Base-by-base conservation (phyloP, 2,329 filamentous ascomycete genomes). In the Fusarium verticillioides region DNA sequence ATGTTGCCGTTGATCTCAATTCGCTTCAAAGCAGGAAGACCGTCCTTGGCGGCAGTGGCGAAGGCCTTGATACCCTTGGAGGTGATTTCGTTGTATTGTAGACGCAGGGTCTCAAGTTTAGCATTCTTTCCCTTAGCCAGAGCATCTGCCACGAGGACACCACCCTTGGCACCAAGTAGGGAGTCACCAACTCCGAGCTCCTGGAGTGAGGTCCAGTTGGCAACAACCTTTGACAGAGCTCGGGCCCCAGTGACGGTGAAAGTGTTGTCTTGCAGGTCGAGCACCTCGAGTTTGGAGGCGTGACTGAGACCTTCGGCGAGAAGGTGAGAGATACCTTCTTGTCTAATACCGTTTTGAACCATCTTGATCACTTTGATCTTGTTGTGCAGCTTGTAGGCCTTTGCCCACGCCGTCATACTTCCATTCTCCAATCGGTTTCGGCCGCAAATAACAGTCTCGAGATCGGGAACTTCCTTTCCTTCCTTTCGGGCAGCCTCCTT, bases 251-350 rank as follows among this genome's bases (percentile, higher is more conserved):
- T 87, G 43, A 92, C 83, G 15, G 96, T 98, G 82, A 98, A 98
- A 1, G 96, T 98, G 84, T 99, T 99, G 84, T 99, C 96, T 83
- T 99, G 96, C 70, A 99, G 86, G 84, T 99, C 96, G 60, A 99
- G 85, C 19, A 95, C 89, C 80, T 92, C 87, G 62, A 99, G 87
- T 49, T 86, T 85, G 37, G 85, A 87, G 57, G 94, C 90, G 78
- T 94, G 88, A 73, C 87, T 89, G 60, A 99, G 87, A 70, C 96
- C 96, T 60, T 95, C 87, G 69, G 89, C 91, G 73, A 99, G 85
- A 63, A 99, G 86, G 74, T 92, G 89, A 53, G 91, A 91, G 79
- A 98, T 96, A 69, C 96, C 96, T 82, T 98, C 95, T 80, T 96
- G 94, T 47, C 96, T 90, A 77, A 99, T 99, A 59, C 96, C 96